Evolutionary conservation across 2,329 filamentous ascomycete species (phyloP).

Genomic region (Pseudodiploospora longispora): DNA sequence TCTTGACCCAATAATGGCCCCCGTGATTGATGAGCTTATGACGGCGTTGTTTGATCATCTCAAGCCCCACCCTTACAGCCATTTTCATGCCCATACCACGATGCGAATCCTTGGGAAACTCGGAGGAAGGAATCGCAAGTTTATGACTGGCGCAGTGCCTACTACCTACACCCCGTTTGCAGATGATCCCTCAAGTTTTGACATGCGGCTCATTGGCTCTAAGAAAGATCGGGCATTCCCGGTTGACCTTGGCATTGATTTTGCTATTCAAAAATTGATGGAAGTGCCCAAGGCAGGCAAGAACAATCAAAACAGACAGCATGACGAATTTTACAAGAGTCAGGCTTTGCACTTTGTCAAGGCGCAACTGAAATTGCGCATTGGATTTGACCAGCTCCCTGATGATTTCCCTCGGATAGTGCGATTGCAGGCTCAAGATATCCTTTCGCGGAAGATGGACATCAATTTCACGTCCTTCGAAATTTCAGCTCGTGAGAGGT

Average conservation of each 20-base stretch:
- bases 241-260: constrained; percentile 75
- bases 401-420: constrained; percentile 83
- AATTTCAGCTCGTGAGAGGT: constrained; percentile 69
- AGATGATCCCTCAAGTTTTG: constrained; percentile 81
- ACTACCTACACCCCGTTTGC: constrained; percentile 77
- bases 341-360: constrained; percentile 85
- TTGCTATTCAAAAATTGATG: constrained; percentile 80
- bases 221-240: constrained; percentile 85
- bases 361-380: constrained; percentile 80
- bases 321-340: constrained; percentile 81
- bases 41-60: constrained; percentile 94
- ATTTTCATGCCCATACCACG: constrained; percentile 95
- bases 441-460: constrained; percentile 64
- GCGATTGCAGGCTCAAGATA: constrained; percentile 80
- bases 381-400: constrained; percentile 79
- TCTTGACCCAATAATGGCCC: constrained; percentile 96
- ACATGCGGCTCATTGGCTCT: constrained; percentile 81
- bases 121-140: constrained; percentile 89
- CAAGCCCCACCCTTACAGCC: constrained; percentile 86
- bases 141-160: constrained; percentile 82
- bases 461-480: constrained; percentile 64
- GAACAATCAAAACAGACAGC: constrained; percentile 47
- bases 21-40: constrained; percentile 98
- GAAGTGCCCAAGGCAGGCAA: constrained; percentile 62
- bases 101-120: constrained; percentile 96